Evolutionary conservation across 1,139 yeast species (phyloP), one percentile per base, ranked within the genome.

Genomic region (Waltiozyma sp.): DNA sequence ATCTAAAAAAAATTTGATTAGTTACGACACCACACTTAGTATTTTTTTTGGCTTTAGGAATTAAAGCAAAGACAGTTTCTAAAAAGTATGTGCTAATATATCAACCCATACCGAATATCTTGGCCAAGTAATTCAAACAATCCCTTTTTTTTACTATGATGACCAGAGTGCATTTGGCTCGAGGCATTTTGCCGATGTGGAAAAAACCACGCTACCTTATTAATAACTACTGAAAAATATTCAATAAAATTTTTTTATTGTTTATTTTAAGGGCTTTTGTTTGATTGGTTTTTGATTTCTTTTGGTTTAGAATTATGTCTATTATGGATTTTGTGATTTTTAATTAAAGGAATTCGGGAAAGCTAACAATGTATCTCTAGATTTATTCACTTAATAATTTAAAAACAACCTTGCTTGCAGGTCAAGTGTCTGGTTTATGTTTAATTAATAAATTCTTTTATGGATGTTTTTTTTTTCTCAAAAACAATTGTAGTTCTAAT

Each of bases 131-230:
- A 26, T 7, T 14, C 6, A 26, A 26, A 26, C n/a, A 26, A 26
- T 4, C 6, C 4, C 4, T 10, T 14, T 14, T 16, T 38, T 15
- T 38, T 38, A 40, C 24, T 43, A 49, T 53, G 57, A 53, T 83
- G 57, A 53, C 57, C 46, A 49, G 57, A 53, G 91, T 82, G 93
- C 93, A 83, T 83, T 83, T 83, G 93, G 91, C 93, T 83, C 93
- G 91, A 83, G 91, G 80, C 85, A 49, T 62, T 70, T 62, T 71
- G 86, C 81, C 85, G 84, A 72, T 83, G 93, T 83, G 93, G 93
- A 83, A 82, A 81, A 80, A 82, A 66, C 75, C 89, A 72, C 78
- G 93, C 57, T 53, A 53, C 57, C 57, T 53, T 53, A 53, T 48
- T 51, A 41, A 45, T 43, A 39, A 52, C 46, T 46, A 50, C 56